Percentiles rank a stretch among this genome's conserved stretches.
phyloP scores from a whole-genome alignment of 1,284 basidiomycete genomes.

The Apiotrichum montevideense region DNA sequence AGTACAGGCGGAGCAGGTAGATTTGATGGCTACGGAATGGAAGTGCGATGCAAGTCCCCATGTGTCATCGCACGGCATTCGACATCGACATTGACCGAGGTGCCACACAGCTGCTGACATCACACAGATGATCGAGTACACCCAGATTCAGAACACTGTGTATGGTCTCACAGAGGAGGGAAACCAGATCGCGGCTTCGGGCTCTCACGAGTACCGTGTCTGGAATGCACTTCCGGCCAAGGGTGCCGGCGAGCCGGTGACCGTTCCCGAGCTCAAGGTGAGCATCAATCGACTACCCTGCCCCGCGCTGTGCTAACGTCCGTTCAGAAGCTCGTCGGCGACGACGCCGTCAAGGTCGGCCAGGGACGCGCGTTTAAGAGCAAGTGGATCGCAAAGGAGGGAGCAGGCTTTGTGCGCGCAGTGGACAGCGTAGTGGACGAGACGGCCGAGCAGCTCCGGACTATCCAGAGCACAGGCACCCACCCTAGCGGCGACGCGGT shows the following conservation, averaged over 20 bases:
- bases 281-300: slow-evolving; percentile 4
- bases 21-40: too few relatives aligned
- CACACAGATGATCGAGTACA: slow-evolving; percentile 76
- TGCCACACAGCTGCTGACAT: not conserved
- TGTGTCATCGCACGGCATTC: too few relatives aligned
- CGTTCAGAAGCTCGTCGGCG: slow-evolving; percentile 62
- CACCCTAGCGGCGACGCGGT: slow-evolving; percentile 60
- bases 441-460: slow-evolving; percentile 68
- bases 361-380: slow-evolving; percentile 96
- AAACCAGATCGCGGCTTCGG: slow-evolving; percentile 64
- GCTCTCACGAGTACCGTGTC: slow-evolving; percentile 90
- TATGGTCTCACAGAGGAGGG: slow-evolving; percentile 77
- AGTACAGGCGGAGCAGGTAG: slow-evolving; percentile 27
- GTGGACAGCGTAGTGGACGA: slow-evolving; percentile 61
- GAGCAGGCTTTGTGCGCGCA: slow-evolving; percentile 75
- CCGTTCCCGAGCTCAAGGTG: slow-evolving; percentile 58
- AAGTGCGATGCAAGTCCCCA: too few relatives aligned
- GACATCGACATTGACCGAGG: too few relatives aligned
- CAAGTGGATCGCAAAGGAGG: slow-evolving; percentile 92
- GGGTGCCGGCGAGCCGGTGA: slow-evolving; percentile 62
- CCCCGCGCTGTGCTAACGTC: not conserved
- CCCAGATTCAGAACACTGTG: slow-evolving; percentile 66
- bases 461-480: slow-evolving; percentile 64
- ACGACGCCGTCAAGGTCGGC: slow-evolving; percentile 77
- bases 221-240: slow-evolving; percentile 74